Evolutionary conservation across 164 flowering plant genomes (phyloP), one percentile per base, ranked within the genome.

Genomic region (Macadamia tetraphylla): DNA sequence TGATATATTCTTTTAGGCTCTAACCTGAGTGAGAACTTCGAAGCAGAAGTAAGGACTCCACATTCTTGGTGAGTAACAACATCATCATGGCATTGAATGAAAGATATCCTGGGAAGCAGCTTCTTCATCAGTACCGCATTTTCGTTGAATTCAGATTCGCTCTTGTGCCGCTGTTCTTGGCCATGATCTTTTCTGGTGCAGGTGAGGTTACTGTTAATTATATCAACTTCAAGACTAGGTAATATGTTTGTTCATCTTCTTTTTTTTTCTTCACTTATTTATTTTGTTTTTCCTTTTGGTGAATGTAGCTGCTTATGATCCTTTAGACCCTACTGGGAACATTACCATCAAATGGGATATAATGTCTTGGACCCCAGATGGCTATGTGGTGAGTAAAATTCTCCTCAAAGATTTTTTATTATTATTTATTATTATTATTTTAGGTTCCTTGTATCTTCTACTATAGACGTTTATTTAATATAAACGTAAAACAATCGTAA

Each of bases 291-390:
- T 32, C 55, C 12, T 58, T 48, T 53, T 57, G 30, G 30, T 71
- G 23, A 30, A 61, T 62, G 62, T 44, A 86, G 89, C 29, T 62
- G 87, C 89, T 18, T 84, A 82, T 65, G 87, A 86, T 73, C 76
- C 80, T 6, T 60, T 86, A 76, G 89, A 86, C 70, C 89, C 89
- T 0, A 81, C 46, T 42, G 89, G 87, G 18, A 86, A 84, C 74
- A 74, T 86, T 6, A 80, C 82, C 6, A 82, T 86, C 63, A 84
- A 79, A 78, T 86, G 89, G 89, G 89, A 86, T 66, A 70, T 86
- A 17, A 70, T 84, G 66, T 81, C 84, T 30, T 86, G 89, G 89
- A 84, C 87, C 8, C 63, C 85, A 18, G 89, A 86, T 73, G 89
- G 89, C 46, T 86, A 84, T 77, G 82, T 86, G 78, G 87, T 86